These are phyloP conservation scores for Beta vulgaris DNA, from an alignment of 148 eudicot genomes.

Conservation along the genomic window DNA sequence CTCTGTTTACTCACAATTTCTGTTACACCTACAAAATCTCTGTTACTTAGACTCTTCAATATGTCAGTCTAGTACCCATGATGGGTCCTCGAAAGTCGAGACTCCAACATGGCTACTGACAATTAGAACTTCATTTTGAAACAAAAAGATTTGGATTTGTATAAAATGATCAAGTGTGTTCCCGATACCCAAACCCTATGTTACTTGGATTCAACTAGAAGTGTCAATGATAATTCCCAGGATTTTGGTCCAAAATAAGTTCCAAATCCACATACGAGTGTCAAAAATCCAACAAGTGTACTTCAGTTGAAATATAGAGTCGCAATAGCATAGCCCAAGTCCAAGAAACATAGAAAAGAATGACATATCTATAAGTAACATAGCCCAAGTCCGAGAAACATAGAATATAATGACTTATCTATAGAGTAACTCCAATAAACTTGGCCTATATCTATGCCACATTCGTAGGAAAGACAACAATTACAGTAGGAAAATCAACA, in stretches of 20 bases:
- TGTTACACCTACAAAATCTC: background rate
- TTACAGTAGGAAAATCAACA: no score
- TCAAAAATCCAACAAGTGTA: no score
- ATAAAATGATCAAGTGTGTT: background rate
- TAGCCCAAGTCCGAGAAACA: background rate
- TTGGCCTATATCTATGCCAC: background rate
- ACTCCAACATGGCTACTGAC: no score
- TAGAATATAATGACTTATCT: background rate
- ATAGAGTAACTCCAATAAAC: background rate
- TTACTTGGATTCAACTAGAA: no score
- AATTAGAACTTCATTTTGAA: background rate
- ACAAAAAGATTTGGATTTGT: background rate
- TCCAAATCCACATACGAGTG: no score
- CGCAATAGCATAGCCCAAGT: no score
- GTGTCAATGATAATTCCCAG: no score
- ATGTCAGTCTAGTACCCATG: background rate
- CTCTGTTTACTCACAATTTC: background rate
- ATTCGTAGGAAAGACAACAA: background rate
- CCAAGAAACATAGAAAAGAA: background rate
- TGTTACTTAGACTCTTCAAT: background rate
- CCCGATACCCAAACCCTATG: no score
- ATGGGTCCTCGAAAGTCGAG: background rate
- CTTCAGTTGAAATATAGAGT: no score
- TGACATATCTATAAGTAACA: background rate
- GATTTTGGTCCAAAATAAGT: no score